phyloP scores from a whole-genome alignment of 805 yeast genomes.

The Metschnikowia vanudenii region DNA sequence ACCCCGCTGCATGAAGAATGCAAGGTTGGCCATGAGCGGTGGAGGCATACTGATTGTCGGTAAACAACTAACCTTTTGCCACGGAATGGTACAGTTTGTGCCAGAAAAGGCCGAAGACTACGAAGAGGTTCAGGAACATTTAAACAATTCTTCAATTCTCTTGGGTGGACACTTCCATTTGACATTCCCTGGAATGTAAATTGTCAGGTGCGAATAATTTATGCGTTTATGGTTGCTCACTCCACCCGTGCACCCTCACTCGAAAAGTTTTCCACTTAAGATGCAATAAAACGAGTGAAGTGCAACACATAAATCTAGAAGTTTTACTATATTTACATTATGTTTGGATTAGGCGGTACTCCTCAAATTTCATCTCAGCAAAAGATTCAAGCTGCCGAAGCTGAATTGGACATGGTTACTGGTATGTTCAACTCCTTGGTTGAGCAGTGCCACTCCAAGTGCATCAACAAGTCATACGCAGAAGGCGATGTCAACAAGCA shows the following conservation, averaged over 20 bases:
- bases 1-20: constrained; percentile 23
- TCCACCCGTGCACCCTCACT: constrained; percentile 12
- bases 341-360: constrained; percentile 74
- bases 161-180: constrained; percentile 38
- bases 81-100: constrained; percentile 33
- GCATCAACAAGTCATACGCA: constrained; percentile 63
- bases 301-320: not conserved
- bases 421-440: constrained; percentile 94
- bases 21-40: constrained; percentile 31
- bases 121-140: constrained; percentile 19
- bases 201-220: not conserved
- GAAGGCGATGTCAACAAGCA: constrained; percentile 75
- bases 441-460: constrained; percentile 84
- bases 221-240: constrained; percentile 1
- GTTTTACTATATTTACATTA: constrained; percentile 21
- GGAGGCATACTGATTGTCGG: constrained; percentile 35
- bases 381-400: constrained; percentile 88
- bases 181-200: constrained; percentile 37
- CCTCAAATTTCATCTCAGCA: constrained; percentile 74
- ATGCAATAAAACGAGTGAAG: not conserved
- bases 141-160: constrained; percentile 24
- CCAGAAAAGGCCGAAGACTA: constrained; percentile 33
- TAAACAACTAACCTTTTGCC: constrained; percentile 36
- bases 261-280: constrained; percentile 6
- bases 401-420: constrained; percentile 95